Conservation (phyloP, 2,329 filamentous ascomycete species). For the Xylaria sp. region DNA sequence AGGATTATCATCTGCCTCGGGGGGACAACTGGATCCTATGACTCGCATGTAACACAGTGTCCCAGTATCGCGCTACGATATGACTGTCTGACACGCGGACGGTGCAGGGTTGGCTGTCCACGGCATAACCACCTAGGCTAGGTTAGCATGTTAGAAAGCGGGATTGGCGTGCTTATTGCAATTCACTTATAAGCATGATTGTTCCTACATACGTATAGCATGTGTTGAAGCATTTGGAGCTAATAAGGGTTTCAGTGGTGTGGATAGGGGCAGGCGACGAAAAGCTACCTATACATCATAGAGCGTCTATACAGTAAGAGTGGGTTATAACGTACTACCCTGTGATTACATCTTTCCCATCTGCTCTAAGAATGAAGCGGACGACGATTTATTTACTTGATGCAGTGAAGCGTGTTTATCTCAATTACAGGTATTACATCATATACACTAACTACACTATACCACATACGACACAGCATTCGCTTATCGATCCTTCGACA, state of each 20-base stretch:
- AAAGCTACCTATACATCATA: not conserved
- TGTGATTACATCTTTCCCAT: not conserved
- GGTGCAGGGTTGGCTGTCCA: slow-evolving; percentile 10
- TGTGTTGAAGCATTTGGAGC: not conserved
- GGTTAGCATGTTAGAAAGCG: not conserved
- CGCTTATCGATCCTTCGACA: not conserved
- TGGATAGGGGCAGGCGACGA: not conserved
- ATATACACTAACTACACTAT: not conserved
- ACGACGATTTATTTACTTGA: not conserved
- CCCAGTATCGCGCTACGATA: slow-evolving; percentile 9
- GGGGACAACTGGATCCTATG: slow-evolving; percentile 6
- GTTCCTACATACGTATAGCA: no score
- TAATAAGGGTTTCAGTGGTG: not conserved
- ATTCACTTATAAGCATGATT: not conserved
- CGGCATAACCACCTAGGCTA: not conserved
- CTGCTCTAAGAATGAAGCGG: slow-evolving; percentile 14
- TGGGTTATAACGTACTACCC: not conserved
- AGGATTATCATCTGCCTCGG: slow-evolving; percentile 20
- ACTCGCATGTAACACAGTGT: not conserved
- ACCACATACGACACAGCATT: not conserved
- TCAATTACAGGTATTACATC: not conserved
- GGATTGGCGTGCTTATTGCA: not conserved
- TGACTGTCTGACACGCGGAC: slow-evolving; percentile 4
- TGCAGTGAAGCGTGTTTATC: slow-evolving; percentile 4
- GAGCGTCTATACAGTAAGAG: not conserved